These are phyloP conservation scores for Aspergillus pseudonomiae DNA, from an alignment of 2,329 filamentous ascomycete species.

Conservation along the genomic window DNA sequence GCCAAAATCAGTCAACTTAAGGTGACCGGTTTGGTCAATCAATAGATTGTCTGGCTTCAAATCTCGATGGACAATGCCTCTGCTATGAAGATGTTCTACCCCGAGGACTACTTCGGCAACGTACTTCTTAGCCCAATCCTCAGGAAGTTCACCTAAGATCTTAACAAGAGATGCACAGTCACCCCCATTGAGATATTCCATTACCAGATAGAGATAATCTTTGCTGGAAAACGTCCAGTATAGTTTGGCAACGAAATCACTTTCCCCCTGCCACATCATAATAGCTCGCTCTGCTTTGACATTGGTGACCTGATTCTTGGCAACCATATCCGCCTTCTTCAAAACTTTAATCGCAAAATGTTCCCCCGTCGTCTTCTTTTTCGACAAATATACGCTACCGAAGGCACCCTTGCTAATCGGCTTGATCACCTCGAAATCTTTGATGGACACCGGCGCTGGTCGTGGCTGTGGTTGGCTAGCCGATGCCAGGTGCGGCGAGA, in stretches of 20 bases:
- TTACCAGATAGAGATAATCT: constrained; percentile 96
- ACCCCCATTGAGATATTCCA: constrained; percentile 98
- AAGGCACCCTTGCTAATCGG: constrained; percentile 99
- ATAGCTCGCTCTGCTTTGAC: constrained; percentile 98
- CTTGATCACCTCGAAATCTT: constrained; percentile 99
- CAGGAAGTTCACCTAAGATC: constrained; percentile 83
- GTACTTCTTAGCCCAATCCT: constrained; percentile 99
- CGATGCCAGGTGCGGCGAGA: constrained; percentile 79
- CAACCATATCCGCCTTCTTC: constrained; percentile 99
- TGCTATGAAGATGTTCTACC: constrained; percentile 90
- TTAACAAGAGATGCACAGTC: constrained; percentile 97
- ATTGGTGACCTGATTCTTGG: constrained; percentile 98
- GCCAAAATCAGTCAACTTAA: constrained; percentile 97
- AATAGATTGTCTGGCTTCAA: constrained; percentile 96
- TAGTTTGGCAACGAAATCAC: constrained; percentile 96
- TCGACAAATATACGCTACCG: constrained; percentile 94
- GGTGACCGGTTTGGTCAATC: constrained; percentile 93
- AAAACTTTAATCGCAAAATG: constrained; percentile 99
- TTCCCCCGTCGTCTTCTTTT: constrained; percentile 97
- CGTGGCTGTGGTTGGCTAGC: constrained; percentile 81
- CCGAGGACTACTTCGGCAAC: constrained; percentile 95
- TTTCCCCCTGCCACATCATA: constrained; percentile 99
- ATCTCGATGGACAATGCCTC: constrained; percentile 95
- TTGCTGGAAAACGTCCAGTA: constrained; percentile 99
- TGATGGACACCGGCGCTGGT: constrained; percentile 92